phyloP scores from a whole-genome alignment of 1,139 yeast species.

The Kodamaea anthophila region DNA sequence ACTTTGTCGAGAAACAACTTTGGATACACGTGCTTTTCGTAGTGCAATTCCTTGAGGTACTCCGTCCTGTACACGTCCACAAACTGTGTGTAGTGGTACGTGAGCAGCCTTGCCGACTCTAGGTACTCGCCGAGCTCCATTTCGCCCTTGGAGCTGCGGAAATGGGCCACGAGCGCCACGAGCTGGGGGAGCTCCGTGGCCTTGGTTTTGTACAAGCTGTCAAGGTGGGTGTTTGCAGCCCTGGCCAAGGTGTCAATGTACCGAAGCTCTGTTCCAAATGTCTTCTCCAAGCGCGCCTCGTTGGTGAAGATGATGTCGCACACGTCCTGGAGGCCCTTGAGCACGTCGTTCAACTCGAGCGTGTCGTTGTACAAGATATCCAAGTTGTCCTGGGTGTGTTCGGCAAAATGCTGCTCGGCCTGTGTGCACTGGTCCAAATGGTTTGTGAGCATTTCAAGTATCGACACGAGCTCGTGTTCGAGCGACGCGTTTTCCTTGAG shows the following conservation, averaged over 20 bases:
- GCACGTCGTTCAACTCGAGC: constrained; percentile 20
- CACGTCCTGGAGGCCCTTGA: constrained; percentile 21
- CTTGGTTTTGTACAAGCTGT: constrained; percentile 19
- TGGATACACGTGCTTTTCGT: constrained; percentile 37
- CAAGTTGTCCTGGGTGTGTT: constrained; percentile 13
- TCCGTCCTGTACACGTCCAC: constrained; percentile 29
- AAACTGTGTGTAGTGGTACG: constrained; percentile 34
- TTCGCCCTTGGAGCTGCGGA: constrained; percentile 1
- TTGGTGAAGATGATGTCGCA: constrained; percentile 35
- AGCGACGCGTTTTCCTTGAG: constrained; percentile 40
- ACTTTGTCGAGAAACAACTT: constrained; percentile 27
- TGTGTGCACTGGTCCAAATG: constrained; percentile 75
- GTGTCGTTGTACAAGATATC: constrained; percentile 29
- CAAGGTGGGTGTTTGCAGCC: constrained; percentile 14
- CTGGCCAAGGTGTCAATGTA: constrained; percentile 15
- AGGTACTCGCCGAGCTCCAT: constrained; percentile 4
- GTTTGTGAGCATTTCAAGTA: constrained; percentile 65
- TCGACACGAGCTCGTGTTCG: constrained; percentile 66
- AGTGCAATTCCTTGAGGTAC: constrained; percentile 35
- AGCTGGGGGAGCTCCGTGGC: constrained; percentile 21
- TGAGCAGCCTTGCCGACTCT: constrained; percentile 24
- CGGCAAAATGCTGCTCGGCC: constrained; percentile 17
- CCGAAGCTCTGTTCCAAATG: constrained; percentile 14
- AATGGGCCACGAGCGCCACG: constrained; percentile 15
- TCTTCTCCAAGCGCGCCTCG: constrained; percentile 27